phyloP scores from a whole-genome alignment of 768 basidiomycete genomes.

The Trametes punicea region DNA sequence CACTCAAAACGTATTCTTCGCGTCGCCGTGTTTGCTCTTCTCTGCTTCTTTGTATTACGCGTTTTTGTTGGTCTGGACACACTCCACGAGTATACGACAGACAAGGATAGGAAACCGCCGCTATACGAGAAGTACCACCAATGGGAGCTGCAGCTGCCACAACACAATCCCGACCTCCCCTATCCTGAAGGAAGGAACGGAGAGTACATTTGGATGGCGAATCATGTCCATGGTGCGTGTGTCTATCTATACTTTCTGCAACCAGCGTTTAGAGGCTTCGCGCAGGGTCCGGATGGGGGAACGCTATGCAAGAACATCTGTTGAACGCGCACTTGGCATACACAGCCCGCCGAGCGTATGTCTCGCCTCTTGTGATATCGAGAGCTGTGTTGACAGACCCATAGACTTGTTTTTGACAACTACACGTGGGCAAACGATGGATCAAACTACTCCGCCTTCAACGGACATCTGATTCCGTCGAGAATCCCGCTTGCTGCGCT shows the following conservation, averaged over 20 bases:
- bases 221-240: conserved; percentile 22
- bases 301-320: conserved; percentile 56
- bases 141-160: conserved; percentile 28
- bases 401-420: conserved; percentile 51
- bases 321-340: conserved; percentile 50
- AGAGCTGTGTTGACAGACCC: not conserved
- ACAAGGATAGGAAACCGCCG: conserved; percentile 19
- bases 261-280: not conserved
- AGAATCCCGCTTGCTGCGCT: conserved; percentile 53
- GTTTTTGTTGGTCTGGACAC: conserved; percentile 4
- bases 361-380: not conserved
- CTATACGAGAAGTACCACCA: conserved; percentile 26
- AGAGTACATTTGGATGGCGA: conserved; percentile 22
- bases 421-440: conserved; percentile 50
- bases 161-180: conserved; percentile 28
- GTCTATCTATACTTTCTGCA: not conserved
- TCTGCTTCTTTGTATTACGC: not conserved
- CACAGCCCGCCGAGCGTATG: conserved; percentile 47
- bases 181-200: conserved; percentile 27
- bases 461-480: conserved; percentile 50
- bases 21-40: not conserved
- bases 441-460: conserved; percentile 43
- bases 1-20: conserved; percentile 9
- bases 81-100: not conserved
- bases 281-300: conserved; percentile 57